phyloP scores from a whole-genome alignment of 805 yeast species.

The Nakazawaea wickerhamii region DNA sequence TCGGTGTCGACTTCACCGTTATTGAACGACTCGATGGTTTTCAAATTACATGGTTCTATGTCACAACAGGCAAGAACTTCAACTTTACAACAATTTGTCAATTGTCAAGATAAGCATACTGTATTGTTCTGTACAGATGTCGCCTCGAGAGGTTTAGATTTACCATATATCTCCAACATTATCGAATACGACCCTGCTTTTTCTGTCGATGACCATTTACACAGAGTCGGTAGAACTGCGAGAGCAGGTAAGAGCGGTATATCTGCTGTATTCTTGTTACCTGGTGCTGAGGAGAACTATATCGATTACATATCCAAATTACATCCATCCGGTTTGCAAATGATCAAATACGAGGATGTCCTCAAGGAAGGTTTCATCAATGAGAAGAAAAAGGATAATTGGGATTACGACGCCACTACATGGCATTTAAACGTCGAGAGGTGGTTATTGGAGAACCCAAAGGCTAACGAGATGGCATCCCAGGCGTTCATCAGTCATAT shows the following conservation, averaged over 20 bases:
- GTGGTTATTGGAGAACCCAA: slow-evolving; percentile 68
- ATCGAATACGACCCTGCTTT: slow-evolving; percentile 95
- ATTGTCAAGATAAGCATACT: slow-evolving; percentile 41
- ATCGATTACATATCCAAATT: slow-evolving; percentile 52
- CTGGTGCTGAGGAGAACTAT: slow-evolving; percentile 86
- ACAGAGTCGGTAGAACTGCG: slow-evolving; percentile 96
- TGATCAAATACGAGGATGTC: slow-evolving; percentile 42
- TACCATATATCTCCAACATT: slow-evolving; percentile 80
- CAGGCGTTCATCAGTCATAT: slow-evolving; percentile 85
- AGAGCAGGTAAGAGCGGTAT: slow-evolving; percentile 89
- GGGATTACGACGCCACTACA: slow-evolving; percentile 95
- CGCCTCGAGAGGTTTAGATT: slow-evolving; percentile 93
- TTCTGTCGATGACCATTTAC: slow-evolving; percentile 89
- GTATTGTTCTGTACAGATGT: slow-evolving; percentile 94
- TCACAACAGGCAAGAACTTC: slow-evolving; percentile 78
- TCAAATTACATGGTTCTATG: slow-evolving; percentile 86
- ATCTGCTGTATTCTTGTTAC: slow-evolving; percentile 73
- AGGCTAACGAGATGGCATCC: slow-evolving; percentile 59
- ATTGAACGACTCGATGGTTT: slow-evolving; percentile 43
- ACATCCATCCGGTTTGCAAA: slow-evolving; percentile 52
- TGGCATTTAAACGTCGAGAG: slow-evolving; percentile 92
- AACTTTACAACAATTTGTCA: slow-evolving; percentile 59
- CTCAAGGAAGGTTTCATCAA: slow-evolving; percentile 24
- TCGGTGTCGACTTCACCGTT: slow-evolving; percentile 51
- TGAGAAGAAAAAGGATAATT: slow-evolving; percentile 34